Evolutionary conservation across 1,284 basidiomycete genomes (phyloP).

Genomic region (Kwoniella shivajii): DNA sequence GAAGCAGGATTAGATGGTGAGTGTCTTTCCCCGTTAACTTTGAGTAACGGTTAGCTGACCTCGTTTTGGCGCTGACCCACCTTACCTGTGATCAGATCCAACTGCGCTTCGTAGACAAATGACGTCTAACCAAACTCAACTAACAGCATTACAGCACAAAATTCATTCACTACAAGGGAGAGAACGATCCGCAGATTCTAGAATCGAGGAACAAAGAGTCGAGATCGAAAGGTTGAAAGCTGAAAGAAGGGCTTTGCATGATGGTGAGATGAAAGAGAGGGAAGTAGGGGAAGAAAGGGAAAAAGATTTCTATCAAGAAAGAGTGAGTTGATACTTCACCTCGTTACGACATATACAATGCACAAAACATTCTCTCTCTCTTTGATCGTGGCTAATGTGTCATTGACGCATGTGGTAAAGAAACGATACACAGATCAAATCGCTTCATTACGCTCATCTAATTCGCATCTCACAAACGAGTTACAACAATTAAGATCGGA

Average conservation of each 20-base stretch:
- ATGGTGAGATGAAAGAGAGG: slow-evolving; percentile 31
- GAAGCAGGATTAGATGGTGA: slow-evolving; percentile 32
- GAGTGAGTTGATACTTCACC: slow-evolving; percentile 31
- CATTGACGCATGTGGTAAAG: too few species aligned
- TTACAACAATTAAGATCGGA: slow-evolving; percentile 22
- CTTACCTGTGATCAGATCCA: slow-evolving; percentile 14
- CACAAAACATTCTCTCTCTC: too few species aligned
- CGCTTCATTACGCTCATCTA: slow-evolving; percentile 5
- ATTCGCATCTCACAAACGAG: slow-evolving; percentile 8
- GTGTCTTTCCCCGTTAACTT: slow-evolving; percentile 3
- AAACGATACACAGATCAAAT: slow-evolving; percentile 16
- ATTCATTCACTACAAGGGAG: slow-evolving; percentile 26
- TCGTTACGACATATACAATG: too few species aligned
- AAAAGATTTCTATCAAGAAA: slow-evolving; percentile 33
- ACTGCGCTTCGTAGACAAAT: slow-evolving; percentile 20
- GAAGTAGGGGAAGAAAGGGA: slow-evolving; percentile 27
- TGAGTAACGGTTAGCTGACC: neutral
- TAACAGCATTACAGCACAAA: slow-evolving; percentile 25
- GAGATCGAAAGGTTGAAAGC: slow-evolving; percentile 33
- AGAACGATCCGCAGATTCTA: slow-evolving; percentile 17
- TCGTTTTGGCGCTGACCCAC: neutral
- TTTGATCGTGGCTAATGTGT: too few species aligned
- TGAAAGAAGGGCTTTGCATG: slow-evolving; percentile 32
- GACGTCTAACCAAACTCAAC: slow-evolving; percentile 16
- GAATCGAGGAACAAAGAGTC: slow-evolving; percentile 31